A percentile compares a stretch with the other conserved stretches of the same genome.
Evolutionary conservation across 371 early-diverging fungal species (phyloP).

Genomic region (Apophysomyces elegans): DNA sequence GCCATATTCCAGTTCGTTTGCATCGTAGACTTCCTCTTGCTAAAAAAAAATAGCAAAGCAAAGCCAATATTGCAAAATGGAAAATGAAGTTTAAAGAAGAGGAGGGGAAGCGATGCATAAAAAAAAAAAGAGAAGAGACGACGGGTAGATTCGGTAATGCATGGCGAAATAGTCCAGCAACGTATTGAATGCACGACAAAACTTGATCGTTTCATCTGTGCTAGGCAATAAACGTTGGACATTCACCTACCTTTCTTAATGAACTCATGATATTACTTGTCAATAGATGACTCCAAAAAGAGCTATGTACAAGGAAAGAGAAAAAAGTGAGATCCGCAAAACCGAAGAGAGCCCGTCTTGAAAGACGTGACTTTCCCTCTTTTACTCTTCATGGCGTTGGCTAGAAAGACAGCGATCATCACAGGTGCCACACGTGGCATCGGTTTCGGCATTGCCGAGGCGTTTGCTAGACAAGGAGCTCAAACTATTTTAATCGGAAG

Average conservation of each 20-base stretch:
- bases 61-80: background rate
- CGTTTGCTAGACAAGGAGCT: conserved; percentile 65
- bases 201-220: background rate
- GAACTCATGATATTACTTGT: background rate
- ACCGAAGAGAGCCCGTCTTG: background rate
- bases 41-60: background rate
- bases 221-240: background rate
- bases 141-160: background rate
- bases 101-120: background rate
- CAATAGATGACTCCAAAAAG: background rate
- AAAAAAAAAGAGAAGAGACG: background rate
- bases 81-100: background rate
- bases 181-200: background rate
- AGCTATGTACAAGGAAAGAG: background rate
- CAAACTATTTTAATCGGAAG: conserved; percentile 62
- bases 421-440: conserved; percentile 84
- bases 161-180: background rate
- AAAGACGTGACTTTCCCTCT: background rate
- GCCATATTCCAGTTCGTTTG: background rate
- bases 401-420: conserved; percentile 58
- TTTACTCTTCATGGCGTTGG: conserved; percentile 30
- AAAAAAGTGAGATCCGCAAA: background rate
- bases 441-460: conserved; percentile 64
- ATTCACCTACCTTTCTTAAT: background rate
- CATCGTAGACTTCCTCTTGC: conserved; percentile 4